These are phyloP conservation scores for Alternaria viburni DNA, from an alignment of 2,329 filamentous ascomycete genomes.

Conservation along the genomic window DNA sequence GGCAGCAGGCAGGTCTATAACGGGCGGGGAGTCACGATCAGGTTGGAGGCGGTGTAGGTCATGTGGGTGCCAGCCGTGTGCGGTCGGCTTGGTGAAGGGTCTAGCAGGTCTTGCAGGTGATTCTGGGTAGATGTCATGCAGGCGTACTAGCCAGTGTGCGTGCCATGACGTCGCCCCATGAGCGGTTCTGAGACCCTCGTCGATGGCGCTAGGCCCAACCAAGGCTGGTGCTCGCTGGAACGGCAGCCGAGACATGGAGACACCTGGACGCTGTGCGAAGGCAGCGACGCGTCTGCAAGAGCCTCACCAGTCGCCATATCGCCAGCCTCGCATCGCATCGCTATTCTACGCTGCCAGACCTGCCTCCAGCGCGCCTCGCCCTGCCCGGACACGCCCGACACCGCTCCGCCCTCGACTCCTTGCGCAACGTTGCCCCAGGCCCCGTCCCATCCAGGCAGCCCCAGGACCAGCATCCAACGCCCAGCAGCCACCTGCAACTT, in stretches of 20 bases:
- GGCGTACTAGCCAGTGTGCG: constrained; percentile 4
- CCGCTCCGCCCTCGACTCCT: not conserved
- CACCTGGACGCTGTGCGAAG: not conserved
- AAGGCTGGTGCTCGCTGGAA: constrained; percentile 11
- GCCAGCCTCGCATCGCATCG: not conserved
- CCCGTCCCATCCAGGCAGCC: constrained; percentile 3
- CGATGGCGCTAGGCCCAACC: constrained; percentile 8
- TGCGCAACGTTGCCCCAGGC: constrained; percentile 31
- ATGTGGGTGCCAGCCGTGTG: constrained; percentile 10
- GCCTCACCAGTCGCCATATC: not conserved
- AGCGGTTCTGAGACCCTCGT: constrained; percentile 7
- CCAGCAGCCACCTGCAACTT: constrained; percentile 24
- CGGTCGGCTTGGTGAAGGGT: constrained; percentile 10
- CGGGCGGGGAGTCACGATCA: not conserved
- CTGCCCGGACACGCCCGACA: constrained; percentile 4
- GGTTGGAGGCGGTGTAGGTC: constrained; percentile 25
- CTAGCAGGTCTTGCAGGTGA: constrained; percentile 9
- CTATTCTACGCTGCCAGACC: not conserved
- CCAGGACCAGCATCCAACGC: constrained; percentile 19
- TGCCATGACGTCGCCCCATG: constrained; percentile 19
- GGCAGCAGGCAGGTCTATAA: not conserved
- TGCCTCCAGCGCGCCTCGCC: not conserved
- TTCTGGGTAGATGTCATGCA: constrained; percentile 23
- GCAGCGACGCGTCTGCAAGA: constrained; percentile 5
- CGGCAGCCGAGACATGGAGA: constrained; percentile 5